Evolutionary conservation across 331 rosid species (phyloP).

Genomic region (Malus hybrid): DNA sequence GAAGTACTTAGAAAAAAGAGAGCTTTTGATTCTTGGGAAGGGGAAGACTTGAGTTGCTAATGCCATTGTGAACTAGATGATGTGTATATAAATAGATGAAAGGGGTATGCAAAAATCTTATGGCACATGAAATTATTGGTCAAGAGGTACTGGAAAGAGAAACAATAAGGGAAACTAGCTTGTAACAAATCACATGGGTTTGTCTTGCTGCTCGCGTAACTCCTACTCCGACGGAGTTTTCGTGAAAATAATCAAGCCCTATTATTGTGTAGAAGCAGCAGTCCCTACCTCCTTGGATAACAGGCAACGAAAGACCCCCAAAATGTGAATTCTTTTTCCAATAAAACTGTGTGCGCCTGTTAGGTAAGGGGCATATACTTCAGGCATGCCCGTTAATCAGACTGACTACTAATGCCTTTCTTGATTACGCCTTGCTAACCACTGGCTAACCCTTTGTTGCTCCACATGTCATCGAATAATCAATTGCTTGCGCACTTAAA

Average conservation of each 20-base stretch:
- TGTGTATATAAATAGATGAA: neutral
- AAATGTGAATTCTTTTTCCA: neutral
- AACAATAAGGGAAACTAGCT: neutral
- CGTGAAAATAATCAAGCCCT: neutral
- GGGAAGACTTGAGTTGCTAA: slow-evolving; percentile 1
- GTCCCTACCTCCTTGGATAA: neutral
- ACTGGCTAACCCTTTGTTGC: no score
- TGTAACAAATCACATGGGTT: neutral
- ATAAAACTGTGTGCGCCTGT: neutral
- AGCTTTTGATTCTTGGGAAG: neutral
- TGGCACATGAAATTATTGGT: neutral
- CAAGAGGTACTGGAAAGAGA: neutral
- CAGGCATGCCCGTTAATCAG: no score
- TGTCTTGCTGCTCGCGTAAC: neutral
- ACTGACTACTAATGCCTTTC: no score
- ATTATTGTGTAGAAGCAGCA: no score
- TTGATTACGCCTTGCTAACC: no score
- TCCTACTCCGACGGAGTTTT: no score
- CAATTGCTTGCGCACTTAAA: no score
- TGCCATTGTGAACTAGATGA: neutral
- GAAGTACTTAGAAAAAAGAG: neutral
- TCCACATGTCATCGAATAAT: no score
- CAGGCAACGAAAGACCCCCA: neutral
- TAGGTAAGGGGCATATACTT: neutral
- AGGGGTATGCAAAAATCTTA: neutral